A percentile compares a stretch with the other conserved stretches of the same genome.
Conservation (phyloP, 108 stramenopile genomes). For the Chaetoceros muelleri region DNA sequence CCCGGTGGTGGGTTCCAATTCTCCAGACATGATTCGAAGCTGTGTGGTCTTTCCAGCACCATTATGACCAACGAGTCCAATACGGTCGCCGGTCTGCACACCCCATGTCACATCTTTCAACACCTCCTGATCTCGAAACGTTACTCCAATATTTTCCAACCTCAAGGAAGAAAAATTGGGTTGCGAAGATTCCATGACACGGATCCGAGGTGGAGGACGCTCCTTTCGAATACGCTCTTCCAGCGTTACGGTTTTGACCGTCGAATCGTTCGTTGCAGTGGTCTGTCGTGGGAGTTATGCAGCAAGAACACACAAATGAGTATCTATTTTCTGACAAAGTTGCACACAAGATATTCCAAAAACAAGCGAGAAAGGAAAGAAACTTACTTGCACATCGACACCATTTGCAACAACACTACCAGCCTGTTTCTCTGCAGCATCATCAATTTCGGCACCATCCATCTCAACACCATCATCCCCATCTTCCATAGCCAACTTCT, state of each 20-base stretch:
- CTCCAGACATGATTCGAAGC: constrained; percentile 84
- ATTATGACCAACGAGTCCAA: constrained; percentile 70
- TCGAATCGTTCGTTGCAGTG: not conserved
- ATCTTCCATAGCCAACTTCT: constrained; percentile 21
- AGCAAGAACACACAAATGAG: no score
- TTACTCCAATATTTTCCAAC: constrained; percentile 82
- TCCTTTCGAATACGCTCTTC: constrained; percentile 89
- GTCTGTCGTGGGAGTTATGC: not conserved
- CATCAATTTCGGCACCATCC: constrained; percentile 8
- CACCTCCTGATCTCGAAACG: constrained; percentile 90
- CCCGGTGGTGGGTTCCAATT: constrained; percentile 89
- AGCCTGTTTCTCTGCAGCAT: constrained; percentile 4
- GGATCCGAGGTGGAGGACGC: constrained; percentile 86
- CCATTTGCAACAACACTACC: constrained; percentile 1
- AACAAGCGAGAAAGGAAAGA: not conserved
- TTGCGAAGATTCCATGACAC: constrained; percentile 80
- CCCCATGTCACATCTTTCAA: constrained; percentile 91
- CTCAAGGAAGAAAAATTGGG: constrained; percentile 81
- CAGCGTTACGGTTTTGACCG: constrained; percentile 45
- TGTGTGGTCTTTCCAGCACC: constrained; percentile 91
- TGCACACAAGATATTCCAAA: no score
- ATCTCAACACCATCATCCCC: constrained; percentile 11
- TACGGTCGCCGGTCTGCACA: constrained; percentile 91
- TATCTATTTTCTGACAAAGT: no score
- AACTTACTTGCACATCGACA: constrained; percentile 3